These are phyloP conservation scores for Tausonia pullulans DNA, from an alignment of 1,284 basidiomycete species.

Conservation along the genomic window DNA sequence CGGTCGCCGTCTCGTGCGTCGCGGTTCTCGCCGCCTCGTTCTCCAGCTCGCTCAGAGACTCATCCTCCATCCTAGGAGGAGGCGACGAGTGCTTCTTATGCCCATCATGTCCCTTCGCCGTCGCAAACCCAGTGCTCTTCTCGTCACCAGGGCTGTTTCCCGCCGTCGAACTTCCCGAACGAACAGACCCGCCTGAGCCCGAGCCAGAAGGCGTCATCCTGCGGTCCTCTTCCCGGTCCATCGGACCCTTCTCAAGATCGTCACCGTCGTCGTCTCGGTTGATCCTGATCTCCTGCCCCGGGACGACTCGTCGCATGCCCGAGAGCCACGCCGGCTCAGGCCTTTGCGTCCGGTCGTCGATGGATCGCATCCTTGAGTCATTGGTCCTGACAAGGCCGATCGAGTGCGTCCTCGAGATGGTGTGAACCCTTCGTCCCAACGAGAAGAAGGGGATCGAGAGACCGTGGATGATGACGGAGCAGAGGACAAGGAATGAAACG, in stretches of 20 bases:
- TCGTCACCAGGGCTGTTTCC: not conserved
- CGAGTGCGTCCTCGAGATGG: conserved; percentile 58
- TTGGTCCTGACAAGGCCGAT: conserved; percentile 37
- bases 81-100: not conserved
- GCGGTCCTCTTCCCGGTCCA: not conserved
- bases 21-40: not conserved
- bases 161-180: conserved; percentile 11
- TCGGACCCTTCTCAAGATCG: conserved; percentile 7
- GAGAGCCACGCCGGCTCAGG: conserved; percentile 60
- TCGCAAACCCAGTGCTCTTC: not conserved
- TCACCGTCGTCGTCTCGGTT: conserved; percentile 54
- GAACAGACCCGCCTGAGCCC: not conserved
- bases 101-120: conserved; percentile 1
- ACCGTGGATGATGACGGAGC: conserved; percentile 75
- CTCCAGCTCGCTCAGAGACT: not conserved
- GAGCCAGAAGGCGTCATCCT: not conserved
- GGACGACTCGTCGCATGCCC: conserved; percentile 53
- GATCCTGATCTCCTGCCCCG: conserved; percentile 62
- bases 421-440: conserved; percentile 74
- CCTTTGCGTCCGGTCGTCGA: conserved; percentile 1
- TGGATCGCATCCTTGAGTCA: conserved; percentile 10
- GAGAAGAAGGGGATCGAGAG: conserved; percentile 89
- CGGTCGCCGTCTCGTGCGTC: not conserved
- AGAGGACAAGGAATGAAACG: conserved; percentile 80
- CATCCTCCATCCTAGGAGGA: too few species aligned